phyloP scores from a whole-genome alignment of 2,329 filamentous ascomycete species.

The Nemania diffusa region DNA sequence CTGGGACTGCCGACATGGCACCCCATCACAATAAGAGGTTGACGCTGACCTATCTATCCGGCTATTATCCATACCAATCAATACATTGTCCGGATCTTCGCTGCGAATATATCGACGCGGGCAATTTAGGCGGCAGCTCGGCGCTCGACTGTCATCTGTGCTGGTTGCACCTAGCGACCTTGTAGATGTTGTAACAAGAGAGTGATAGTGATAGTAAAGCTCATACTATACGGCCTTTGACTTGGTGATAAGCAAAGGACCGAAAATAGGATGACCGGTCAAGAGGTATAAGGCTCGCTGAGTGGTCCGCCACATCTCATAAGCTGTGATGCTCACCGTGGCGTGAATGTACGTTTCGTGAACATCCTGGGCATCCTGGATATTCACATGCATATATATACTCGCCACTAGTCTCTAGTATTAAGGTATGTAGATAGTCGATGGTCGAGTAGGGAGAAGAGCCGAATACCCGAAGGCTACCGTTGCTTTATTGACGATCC shows the following conservation, averaged over 20 bases:
- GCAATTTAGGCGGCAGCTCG: slow-evolving; percentile 32
- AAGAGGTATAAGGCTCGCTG: neutral
- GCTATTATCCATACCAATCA: slow-evolving; percentile 33
- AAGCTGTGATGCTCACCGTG: neutral
- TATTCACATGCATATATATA: slow-evolving; percentile 2
- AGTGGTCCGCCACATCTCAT: neutral
- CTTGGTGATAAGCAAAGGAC: neutral
- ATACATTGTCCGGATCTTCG: neutral
- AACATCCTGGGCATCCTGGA: neutral
- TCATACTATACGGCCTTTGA: neutral
- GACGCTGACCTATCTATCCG: slow-evolving; percentile 30
- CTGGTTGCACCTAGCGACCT: neutral
- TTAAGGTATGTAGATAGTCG: neutral
- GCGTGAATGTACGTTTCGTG: neutral
- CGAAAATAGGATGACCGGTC: neutral
- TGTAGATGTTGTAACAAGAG: neutral
- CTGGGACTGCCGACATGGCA: slow-evolving; percentile 29
- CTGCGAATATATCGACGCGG: slow-evolving; percentile 18
- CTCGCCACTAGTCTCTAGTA: too few species aligned
- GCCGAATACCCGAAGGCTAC: slow-evolving; percentile 29
- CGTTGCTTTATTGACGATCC: slow-evolving; percentile 1
- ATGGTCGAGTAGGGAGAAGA: slow-evolving; percentile 9
- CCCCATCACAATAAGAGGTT: neutral
- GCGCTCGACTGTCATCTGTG: neutral
- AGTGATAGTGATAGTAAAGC: neutral